phyloP scores from a whole-genome alignment of 164 flowering plant species.

The Akebia trifoliata region DNA sequence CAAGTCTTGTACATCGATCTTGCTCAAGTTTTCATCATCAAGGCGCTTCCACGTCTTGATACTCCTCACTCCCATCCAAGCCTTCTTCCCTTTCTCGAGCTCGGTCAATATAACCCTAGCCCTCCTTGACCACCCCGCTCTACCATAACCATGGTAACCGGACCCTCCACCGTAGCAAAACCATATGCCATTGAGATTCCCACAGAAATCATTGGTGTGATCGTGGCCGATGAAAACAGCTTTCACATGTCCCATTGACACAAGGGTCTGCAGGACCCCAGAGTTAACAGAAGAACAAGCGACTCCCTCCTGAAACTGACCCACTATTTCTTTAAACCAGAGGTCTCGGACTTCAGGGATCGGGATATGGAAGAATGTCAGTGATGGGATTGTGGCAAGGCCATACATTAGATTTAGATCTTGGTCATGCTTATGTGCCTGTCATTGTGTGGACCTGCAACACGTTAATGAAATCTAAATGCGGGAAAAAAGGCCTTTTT shows the following conservation, averaged over 20 bases:
- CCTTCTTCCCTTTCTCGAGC: constrained; percentile 41
- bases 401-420: constrained; percentile 8
- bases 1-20: constrained; percentile 64
- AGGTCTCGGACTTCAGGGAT: constrained; percentile 71
- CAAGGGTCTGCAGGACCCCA: constrained; percentile 61
- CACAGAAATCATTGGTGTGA: constrained; percentile 88
- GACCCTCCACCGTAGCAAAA: constrained; percentile 88
- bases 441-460: constrained; percentile 47
- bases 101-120: constrained; percentile 61
- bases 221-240: constrained; percentile 91
- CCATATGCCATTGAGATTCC: constrained; percentile 63
- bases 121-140: constrained; percentile 69
- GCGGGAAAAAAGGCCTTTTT: background rate
- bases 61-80: constrained; percentile 56
- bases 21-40: constrained; percentile 59
- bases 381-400: constrained; percentile 28
- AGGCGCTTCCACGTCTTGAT: constrained; percentile 88
- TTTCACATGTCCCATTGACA: constrained; percentile 59
- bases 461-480: constrained; percentile 45
- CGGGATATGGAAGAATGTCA: constrained; percentile 89
- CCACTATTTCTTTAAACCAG: constrained; percentile 37
- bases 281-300: constrained; percentile 70
- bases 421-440: constrained; percentile 32
- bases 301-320: constrained; percentile 63
- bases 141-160: constrained; percentile 92